phyloP scores from a whole-genome alignment of 2,329 filamentous ascomycete genomes.

The Aspergillus tubingensis region DNA sequence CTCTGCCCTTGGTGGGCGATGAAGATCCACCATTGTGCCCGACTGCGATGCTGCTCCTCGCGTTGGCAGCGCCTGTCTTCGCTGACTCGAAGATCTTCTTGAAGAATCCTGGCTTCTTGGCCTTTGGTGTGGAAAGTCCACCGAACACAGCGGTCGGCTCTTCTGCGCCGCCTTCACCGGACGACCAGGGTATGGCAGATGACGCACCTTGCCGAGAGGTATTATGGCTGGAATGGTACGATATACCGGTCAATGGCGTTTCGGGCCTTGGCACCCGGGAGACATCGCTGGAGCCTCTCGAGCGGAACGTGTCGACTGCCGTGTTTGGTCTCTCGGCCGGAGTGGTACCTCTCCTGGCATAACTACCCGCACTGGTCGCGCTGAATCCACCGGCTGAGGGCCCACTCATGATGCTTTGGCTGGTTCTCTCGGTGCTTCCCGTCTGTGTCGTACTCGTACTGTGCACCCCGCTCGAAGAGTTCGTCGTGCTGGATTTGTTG shows the following conservation, averaged over 20 bases:
- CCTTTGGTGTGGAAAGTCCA: conserved; percentile 72
- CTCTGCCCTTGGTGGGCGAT: conserved; percentile 53
- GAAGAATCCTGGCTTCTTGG: conserved; percentile 86
- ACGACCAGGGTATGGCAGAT: conserved; percentile 65
- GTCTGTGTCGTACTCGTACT: conserved; percentile 67
- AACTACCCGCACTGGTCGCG: conserved; percentile 90
- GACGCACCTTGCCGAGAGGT: conserved; percentile 58
- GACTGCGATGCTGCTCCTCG: conserved; percentile 78
- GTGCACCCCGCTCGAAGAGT: conserved; percentile 70
- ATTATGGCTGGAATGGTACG: conserved; percentile 86
- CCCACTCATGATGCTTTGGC: conserved; percentile 90
- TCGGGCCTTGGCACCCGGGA: conserved; percentile 47
- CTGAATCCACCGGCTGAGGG: conserved; percentile 87
- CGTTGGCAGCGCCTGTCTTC: conserved; percentile 89
- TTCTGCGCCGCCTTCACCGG: conserved; percentile 50
- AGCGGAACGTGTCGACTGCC: conserved; percentile 42
- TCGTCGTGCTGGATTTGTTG: conserved; percentile 82
- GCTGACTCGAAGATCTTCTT: conserved; percentile 93
- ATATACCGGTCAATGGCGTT: conserved; percentile 70
- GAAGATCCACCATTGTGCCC: conserved; percentile 52
- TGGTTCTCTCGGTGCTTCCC: conserved; percentile 74
- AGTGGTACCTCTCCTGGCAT: conserved; percentile 69
- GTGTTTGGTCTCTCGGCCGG: conserved; percentile 48
- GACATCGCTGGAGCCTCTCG: conserved; percentile 42
- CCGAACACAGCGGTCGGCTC: conserved; percentile 72